phyloP scores from a whole-genome alignment of 805 yeast genomes.

The Naumovozyma castellii region DNA sequence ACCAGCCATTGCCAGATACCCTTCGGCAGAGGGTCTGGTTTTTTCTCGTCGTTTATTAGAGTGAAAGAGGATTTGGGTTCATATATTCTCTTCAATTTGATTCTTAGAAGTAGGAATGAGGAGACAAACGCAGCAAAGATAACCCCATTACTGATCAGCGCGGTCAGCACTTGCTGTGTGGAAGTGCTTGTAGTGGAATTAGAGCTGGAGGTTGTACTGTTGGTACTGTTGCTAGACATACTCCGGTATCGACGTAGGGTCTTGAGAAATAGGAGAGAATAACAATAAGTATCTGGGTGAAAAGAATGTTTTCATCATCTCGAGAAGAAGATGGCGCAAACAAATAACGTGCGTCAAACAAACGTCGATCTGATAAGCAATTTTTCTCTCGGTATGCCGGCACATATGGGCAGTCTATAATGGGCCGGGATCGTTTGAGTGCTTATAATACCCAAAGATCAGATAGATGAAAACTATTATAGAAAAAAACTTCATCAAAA shows the following conservation, averaged over 20 bases:
- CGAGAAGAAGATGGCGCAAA: too few relatives aligned
- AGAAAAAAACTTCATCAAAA: too few relatives aligned
- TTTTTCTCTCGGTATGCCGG: too few relatives aligned
- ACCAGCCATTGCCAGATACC: conserved; percentile 65
- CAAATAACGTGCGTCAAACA: background rate
- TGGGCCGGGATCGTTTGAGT: too few relatives aligned
- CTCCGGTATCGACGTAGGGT: background rate
- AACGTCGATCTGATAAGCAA: background rate
- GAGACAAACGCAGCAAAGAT: conserved; percentile 53
- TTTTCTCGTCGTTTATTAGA: conserved; percentile 47
- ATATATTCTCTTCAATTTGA: conserved; percentile 65
- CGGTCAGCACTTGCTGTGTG: conserved; percentile 63
- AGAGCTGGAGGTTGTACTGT: background rate
- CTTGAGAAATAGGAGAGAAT: too few relatives aligned
- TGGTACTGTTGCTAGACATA: background rate
- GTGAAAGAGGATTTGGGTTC: conserved; percentile 69
- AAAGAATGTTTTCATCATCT: too few relatives aligned
- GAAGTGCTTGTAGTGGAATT: conserved; percentile 36
- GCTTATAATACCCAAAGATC: too few relatives aligned
- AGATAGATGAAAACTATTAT: too few relatives aligned
- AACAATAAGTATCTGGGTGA: background rate
- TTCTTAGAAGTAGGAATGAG: conserved; percentile 57
- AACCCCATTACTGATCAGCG: conserved; percentile 59
- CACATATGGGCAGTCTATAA: too few relatives aligned
- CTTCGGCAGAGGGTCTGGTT: conserved; percentile 63